Evolutionary conservation across 768 basidiomycete species (phyloP).

Genomic region (Pleurotus sapidus): DNA sequence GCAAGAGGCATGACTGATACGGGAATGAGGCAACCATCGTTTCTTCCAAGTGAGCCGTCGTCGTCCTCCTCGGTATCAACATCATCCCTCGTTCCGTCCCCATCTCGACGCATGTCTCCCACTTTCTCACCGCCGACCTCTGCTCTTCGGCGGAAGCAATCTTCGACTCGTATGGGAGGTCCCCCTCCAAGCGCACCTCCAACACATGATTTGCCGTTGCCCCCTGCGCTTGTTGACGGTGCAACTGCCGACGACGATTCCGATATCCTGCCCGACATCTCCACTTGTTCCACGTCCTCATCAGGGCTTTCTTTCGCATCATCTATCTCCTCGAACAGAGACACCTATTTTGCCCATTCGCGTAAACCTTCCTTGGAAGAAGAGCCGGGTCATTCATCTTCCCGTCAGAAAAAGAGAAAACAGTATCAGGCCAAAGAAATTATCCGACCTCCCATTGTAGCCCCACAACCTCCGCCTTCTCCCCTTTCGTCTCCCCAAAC

Average conservation of each 20-base stretch:
- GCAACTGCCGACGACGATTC: conserved; percentile 14
- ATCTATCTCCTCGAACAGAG: conserved; percentile 28
- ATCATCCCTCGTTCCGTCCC: conserved; percentile 17
- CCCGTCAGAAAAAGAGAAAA: conserved; percentile 23
- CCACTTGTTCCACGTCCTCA: conserved; percentile 28
- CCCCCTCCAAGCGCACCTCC: conserved; percentile 50
- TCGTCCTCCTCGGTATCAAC: conserved; percentile 24
- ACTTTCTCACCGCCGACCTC: conserved; percentile 24
- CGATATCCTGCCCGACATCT: conserved; percentile 11
- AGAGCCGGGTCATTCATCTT: conserved; percentile 18
- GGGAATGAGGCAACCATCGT: conserved; percentile 23
- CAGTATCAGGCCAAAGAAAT: not conserved
- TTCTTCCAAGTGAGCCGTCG: conserved; percentile 25
- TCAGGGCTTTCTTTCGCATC: conserved; percentile 43
- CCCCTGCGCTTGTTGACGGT: conserved; percentile 26
- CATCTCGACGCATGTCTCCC: conserved; percentile 15
- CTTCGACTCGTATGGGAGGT: conserved; percentile 35
- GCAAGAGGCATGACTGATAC: conserved; percentile 49
- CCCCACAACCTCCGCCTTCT: conserved; percentile 14
- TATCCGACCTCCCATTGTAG: not conserved
- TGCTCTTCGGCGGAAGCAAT: conserved; percentile 39
- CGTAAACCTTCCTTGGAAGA: not conserved
- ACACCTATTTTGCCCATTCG: conserved; percentile 15
- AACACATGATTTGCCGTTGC: conserved; percentile 41
- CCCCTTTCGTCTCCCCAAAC: conserved; percentile 26